Conservation (phyloP, 1,284 basidiomycete species). For the Trichosporon coremiiforme region DNA sequence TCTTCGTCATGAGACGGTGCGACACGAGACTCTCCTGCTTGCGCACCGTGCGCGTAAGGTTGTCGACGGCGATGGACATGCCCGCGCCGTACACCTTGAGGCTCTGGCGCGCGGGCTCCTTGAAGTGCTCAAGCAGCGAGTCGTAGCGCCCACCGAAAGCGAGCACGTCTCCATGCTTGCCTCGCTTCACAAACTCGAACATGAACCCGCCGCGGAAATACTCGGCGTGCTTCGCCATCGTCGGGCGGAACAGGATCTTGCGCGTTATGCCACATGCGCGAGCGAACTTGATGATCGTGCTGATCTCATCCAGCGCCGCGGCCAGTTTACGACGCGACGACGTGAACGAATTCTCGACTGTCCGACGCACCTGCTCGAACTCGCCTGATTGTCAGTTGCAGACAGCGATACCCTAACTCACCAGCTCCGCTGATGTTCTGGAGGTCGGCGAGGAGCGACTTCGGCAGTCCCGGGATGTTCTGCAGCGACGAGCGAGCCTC, state of each 20-base stretch:
- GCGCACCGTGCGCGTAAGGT: constrained; percentile 57
- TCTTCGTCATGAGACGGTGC: constrained; percentile 54
- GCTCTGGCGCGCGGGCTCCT: constrained; percentile 49
- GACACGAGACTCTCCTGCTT: constrained; percentile 56
- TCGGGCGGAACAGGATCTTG: constrained; percentile 59
- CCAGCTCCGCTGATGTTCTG: constrained; percentile 64
- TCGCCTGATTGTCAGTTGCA: constrained; percentile 36
- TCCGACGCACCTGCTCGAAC: constrained; percentile 38
- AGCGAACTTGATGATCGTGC: constrained; percentile 56
- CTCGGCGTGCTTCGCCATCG: constrained; percentile 47
- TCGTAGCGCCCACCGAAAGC: constrained; percentile 61
- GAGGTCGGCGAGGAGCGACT: constrained; percentile 44
- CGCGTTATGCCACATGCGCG: constrained; percentile 58
- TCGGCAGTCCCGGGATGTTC: constrained; percentile 40
- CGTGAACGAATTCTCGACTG: constrained; percentile 43
- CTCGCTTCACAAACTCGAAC: constrained; percentile 59
- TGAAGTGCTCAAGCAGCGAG: constrained; percentile 59
- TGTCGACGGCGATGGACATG: constrained; percentile 60
- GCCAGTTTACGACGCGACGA: constrained; percentile 38
- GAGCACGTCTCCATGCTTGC: constrained; percentile 59
- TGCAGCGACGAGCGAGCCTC: constrained; percentile 38
- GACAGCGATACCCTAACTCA: no score
- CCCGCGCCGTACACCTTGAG: constrained; percentile 59
- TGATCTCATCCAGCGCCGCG: constrained; percentile 55
- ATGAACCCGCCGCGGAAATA: constrained; percentile 61